Evolutionary conservation across 176 grass and related monocot genomes (phyloP).

Genomic region (Lolium perenne): DNA sequence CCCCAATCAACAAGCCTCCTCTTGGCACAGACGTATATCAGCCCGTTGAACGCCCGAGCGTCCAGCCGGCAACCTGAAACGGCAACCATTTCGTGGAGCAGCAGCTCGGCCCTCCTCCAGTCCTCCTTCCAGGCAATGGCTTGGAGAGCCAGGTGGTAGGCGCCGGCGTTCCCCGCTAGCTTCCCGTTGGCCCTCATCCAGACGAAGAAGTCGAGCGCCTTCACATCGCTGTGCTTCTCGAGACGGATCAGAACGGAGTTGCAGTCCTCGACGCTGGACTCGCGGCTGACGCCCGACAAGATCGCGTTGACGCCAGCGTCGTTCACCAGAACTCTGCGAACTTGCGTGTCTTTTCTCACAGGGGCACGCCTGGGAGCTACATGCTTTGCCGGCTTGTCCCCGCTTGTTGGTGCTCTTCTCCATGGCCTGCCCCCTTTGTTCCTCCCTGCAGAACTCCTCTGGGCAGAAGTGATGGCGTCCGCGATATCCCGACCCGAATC

Average conservation of each 20-base stretch:
- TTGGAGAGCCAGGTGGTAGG: constrained; percentile 79
- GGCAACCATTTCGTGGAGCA: constrained; percentile 74
- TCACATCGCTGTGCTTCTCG: constrained; percentile 69
- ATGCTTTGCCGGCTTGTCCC: constrained; percentile 44
- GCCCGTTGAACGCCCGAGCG: constrained; percentile 68
- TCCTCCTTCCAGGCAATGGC: constrained; percentile 85
- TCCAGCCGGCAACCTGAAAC: constrained; percentile 59
- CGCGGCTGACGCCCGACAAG: constrained; percentile 43
- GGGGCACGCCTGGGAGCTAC: constrained; percentile 25
- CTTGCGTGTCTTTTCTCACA: constrained; percentile 34
- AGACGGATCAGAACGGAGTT: constrained; percentile 72
- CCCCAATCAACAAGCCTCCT: constrained; percentile 75
- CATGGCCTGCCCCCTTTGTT: constrained; percentile 47
- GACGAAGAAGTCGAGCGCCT: constrained; percentile 68
- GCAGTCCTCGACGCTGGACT: constrained; percentile 69
- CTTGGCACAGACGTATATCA: constrained; percentile 91
- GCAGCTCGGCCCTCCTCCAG: constrained; percentile 63
- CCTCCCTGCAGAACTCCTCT: constrained; percentile 5
- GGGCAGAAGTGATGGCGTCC: background rate
- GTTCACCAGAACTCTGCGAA: constrained; percentile 23
- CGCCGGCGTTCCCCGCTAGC: constrained; percentile 63
- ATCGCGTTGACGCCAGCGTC: constrained; percentile 27
- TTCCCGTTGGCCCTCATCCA: constrained; percentile 86
- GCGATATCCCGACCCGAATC: constrained; percentile 13
- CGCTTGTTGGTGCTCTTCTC: constrained; percentile 42